Percentiles rank a stretch among this genome's conserved stretches.
Evolutionary conservation across 768 basidiomycete genomes (phyloP).

Genomic region (Rhizopogon sp.): DNA sequence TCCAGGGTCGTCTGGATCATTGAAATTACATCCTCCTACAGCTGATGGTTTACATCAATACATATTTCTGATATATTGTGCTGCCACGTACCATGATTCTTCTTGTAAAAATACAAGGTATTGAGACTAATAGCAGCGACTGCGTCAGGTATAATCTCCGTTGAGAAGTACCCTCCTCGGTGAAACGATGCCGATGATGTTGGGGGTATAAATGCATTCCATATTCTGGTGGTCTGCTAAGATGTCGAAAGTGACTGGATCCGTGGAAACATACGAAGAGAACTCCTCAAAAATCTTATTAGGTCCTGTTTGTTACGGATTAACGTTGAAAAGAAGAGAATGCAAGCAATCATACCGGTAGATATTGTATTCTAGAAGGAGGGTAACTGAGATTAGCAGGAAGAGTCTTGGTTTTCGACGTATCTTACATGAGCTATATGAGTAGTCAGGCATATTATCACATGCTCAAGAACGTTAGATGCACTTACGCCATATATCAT

Average conservation of each 20-base stretch:
- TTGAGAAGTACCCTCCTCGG: slow-evolving; percentile 76
- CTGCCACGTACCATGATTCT: slow-evolving; percentile 63
- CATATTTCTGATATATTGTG: neutral
- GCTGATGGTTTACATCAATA: slow-evolving; percentile 35
- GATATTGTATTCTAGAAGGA: slow-evolving; percentile 54
- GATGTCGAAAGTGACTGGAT: neutral
- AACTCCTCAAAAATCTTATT: slow-evolving; percentile 66
- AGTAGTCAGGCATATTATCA: slow-evolving; percentile 8
- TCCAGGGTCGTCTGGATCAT: slow-evolving; percentile 47
- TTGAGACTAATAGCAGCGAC: slow-evolving; percentile 82
- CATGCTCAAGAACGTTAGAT: slow-evolving; percentile 3
- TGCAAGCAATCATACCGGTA: slow-evolving; percentile 39
- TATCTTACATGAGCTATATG: slow-evolving; percentile 51
- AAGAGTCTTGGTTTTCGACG: slow-evolving; percentile 2
- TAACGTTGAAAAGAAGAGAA: neutral
- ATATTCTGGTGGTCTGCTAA: slow-evolving; percentile 46
- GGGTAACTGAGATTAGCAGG: slow-evolving; percentile 1
- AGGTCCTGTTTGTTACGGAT: slow-evolving; percentile 39
- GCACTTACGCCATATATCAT: slow-evolving; percentile 84
- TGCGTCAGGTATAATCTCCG: slow-evolving; percentile 69
- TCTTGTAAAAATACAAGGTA: slow-evolving; percentile 88
- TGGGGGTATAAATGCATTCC: slow-evolving; percentile 77
- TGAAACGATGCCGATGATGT: slow-evolving; percentile 78
- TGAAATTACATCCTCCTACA: slow-evolving; percentile 67
- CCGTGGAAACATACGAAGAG: slow-evolving; percentile 45